Base-by-base conservation (phyloP, 176 grass and related monocot species). In the Phoenix roebelenii region DNA sequence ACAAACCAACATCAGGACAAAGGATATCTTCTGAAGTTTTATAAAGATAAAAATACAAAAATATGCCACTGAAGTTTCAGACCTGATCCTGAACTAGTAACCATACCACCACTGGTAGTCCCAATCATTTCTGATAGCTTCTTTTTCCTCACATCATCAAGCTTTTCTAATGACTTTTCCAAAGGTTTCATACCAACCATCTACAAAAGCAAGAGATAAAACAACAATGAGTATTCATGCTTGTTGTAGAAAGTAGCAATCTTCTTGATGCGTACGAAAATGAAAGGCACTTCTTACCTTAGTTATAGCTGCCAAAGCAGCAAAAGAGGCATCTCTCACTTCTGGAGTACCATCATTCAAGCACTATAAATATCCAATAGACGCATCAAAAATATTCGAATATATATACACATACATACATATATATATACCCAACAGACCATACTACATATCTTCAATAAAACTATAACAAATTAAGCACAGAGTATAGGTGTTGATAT, bases 131-230 rank as follows among this genome's bases (percentile, higher is more conserved):
- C 94, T 76, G 94, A 98, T 15, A 98, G 70, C 60, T 98, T 98
- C 70, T 98, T 98, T 81, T 98, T 92, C 66, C 94, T 88, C 23
- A 98, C 88, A 12, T 98, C 94, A 49, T 98, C 94, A 70, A 98
- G 75, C 71, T 98, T 98, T 76, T 98, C 94, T 54, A 98, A 72
- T 5, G 88, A 93, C 49, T 85, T 79, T 55, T 98, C 94, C 72
- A 98, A 85, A 7, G 94, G 94, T 75, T 80, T 98, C 94, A 98
- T 89, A 44, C 88, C 88, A 83, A 98, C 94, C 76, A 93, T 98
- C 94, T 98, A 81, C 39, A 71, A 80, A 32, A 82, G 10, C 52
- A 76, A 57, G 79, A 22, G 25, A 55, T 19, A 59, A 69, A 22
- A 28, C 22, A 59, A 52, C 9, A 10, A 9, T 44, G 35, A 44